Evolutionary conservation across 345 rosid genomes (phyloP), one percentile per base, ranked within the genome.

Genomic region (Citrus cavaleriei): DNA sequence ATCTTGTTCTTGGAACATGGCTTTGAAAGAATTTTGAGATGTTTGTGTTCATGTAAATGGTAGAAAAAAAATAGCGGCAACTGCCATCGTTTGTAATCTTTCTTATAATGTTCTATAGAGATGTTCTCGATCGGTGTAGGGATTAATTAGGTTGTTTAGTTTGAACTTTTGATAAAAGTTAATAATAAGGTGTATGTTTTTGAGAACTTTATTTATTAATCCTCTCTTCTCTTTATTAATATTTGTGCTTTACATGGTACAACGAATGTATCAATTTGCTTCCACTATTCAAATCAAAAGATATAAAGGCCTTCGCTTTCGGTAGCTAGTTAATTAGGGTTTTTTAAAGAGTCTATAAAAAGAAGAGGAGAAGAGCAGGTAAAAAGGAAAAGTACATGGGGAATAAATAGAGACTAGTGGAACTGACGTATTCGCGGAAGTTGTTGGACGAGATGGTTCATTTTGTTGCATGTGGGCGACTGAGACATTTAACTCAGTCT

Each of bases 401-500:
- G 74, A 73, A 62, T 70, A 10, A 73, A 62, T 66, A 10, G 2
- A 40, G 46, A 10, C 13, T 0, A n/a, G 81, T 77, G 87, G 81
- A 73, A 81, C 40, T 79, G 79, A 74, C 74, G 82, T 72, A 54
- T 24, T 38, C 71, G 81, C 49, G 13, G 60, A 78, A 82, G 84
- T 75, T 61, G 79, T 69, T 78, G 70, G 81, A 82, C 82, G 68
- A 77, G 80, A 76, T 68, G 77, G 80, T 55, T 82, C 34, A 75
- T 82, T 79, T 60, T 77, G 78, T 80, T 75, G 84, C 84, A 86
- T 84, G 85, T 74, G 86, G 80, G 68, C n/a, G 81, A 78, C 84
- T 73, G 84, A 73, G 84, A 73, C 83, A 73, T 63, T 35, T 28
- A 30, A 60, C 72, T 55, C 38, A 14, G 61, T 32, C 78, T 62